Percentiles rank a stretch among this genome's conserved stretches.
These are phyloP conservation scores for Boletus vermiculosoides DNA, from an alignment of 768 basidiomycete species.

Conservation along the genomic window DNA sequence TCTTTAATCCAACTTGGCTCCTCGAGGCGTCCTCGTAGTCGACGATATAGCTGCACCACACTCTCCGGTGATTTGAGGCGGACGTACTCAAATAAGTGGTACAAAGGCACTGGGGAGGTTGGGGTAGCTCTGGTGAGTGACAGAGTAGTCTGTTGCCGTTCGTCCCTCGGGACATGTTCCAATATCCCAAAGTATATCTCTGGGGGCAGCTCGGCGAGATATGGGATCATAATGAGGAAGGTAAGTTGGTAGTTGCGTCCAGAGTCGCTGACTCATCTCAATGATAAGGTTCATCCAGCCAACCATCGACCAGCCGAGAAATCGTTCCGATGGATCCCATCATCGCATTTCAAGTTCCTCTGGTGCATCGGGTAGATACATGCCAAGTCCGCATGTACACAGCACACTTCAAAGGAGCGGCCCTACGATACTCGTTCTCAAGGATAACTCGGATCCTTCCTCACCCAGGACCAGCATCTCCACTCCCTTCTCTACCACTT, in stretches of 20 bases:
- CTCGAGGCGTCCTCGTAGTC: conserved; percentile 42
- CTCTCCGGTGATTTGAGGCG: conserved; percentile 50
- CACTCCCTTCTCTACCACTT: conserved; percentile 51
- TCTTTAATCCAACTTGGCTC: conserved; percentile 44
- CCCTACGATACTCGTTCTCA: conserved; percentile 33
- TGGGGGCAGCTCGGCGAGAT: conserved; percentile 47
- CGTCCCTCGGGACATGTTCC: conserved; percentile 42
- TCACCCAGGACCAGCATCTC: conserved; percentile 40
- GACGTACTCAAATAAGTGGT: conserved; percentile 60
- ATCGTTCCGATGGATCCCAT: background rate
- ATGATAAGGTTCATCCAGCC: background rate
- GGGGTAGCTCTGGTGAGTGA: conserved; percentile 67
- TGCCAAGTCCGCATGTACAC: background rate
- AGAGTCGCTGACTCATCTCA: background rate
- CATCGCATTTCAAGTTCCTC: background rate
- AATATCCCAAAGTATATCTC: conserved; percentile 69
- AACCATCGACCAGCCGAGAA: background rate
- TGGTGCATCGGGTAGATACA: background rate
- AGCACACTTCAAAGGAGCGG: conserved; percentile 15
- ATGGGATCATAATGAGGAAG: conserved; percentile 15
- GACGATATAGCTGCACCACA: conserved; percentile 53
- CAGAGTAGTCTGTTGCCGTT: conserved; percentile 52
- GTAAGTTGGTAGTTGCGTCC: background rate
- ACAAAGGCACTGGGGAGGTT: conserved; percentile 50
- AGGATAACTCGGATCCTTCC: conserved; percentile 23